These are phyloP conservation scores for Pseudogymnoascus sp. DNA, from an alignment of 2,329 filamentous ascomycete species.

Conservation along the genomic window DNA sequence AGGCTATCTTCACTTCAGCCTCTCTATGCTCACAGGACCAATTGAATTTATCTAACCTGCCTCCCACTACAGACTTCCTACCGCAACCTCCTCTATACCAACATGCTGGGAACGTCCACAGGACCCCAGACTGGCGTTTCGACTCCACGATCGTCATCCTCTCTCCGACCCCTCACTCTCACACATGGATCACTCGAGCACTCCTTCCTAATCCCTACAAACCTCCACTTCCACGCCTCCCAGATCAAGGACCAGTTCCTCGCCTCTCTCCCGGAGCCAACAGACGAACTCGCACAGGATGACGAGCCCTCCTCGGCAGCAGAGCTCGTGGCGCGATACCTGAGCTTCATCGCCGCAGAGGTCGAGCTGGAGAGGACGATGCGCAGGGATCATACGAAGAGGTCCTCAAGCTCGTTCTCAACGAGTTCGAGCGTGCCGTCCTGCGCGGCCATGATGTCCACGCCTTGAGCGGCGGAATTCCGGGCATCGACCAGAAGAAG, in stretches of 20 bases:
- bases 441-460: conserved; percentile 95
- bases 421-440: conserved; percentile 94
- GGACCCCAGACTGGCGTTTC: conserved; percentile 93
- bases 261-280: conserved; percentile 77
- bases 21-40: not conserved
- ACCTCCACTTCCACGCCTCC: conserved; percentile 90
- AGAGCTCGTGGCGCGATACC: conserved; percentile 88
- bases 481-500: conserved; percentile 91
- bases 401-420: conserved; percentile 83
- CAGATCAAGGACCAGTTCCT: conserved; percentile 90
- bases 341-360: conserved; percentile 82
- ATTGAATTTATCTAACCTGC: not conserved
- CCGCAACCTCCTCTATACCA: conserved; percentile 26
- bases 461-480: conserved; percentile 74
- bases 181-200: conserved; percentile 93
- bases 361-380: conserved; percentile 88
- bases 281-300: conserved; percentile 95
- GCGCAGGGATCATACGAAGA: conserved; percentile 83
- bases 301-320: conserved; percentile 96
- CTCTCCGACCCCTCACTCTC: conserved; percentile 83
- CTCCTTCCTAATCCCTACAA: conserved; percentile 90
- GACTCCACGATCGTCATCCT: conserved; percentile 88
- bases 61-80: not conserved
- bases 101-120: conserved; percentile 79
- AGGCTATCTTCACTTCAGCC: not conserved